A percentile compares a stretch with the other conserved stretches of the same genome.
phyloP scores from a whole-genome alignment of 768 basidiomycete species.

The Boletus insuetus region DNA sequence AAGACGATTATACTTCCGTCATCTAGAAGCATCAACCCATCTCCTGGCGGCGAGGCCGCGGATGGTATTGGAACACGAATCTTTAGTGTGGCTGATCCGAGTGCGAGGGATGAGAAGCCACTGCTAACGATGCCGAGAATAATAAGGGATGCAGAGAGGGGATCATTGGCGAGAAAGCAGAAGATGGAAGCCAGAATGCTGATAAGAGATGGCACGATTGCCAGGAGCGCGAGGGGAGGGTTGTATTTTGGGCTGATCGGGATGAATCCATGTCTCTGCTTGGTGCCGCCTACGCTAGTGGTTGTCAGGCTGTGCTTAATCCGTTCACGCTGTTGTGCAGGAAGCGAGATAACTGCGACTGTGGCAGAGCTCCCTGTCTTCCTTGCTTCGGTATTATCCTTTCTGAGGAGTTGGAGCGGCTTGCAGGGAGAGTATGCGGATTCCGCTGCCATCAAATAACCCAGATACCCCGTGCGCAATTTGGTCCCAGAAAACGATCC shows the following conservation, averaged over 20 bases:
- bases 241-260: conserved; percentile 7
- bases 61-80: conserved; percentile 27
- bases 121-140: conserved; percentile 31
- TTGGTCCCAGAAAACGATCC: conserved; percentile 66
- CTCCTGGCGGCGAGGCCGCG: conserved; percentile 23
- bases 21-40: conserved; percentile 26
- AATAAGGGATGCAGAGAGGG: conserved; percentile 29
- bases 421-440: neutral
- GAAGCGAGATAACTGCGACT: conserved; percentile 17
- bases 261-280: conserved; percentile 1
- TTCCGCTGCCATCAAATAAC: conserved; percentile 40
- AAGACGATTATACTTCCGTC: conserved; percentile 25
- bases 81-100: conserved; percentile 26
- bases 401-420: conserved; percentile 1
- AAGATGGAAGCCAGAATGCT: conserved; percentile 21
- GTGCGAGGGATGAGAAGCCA: conserved; percentile 26
- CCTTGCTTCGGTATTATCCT: conserved; percentile 4
- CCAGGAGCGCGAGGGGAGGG: conserved; percentile 9
- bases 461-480: conserved; percentile 53
- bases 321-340: neutral
- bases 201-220: conserved; percentile 22
- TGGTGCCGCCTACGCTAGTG: neutral
- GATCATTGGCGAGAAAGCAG: conserved; percentile 22
- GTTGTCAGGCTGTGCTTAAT: neutral
- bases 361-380: conserved; percentile 12